Evolutionary conservation across 2,329 filamentous ascomycete species (phyloP), one percentile per base, ranked within the genome.

Genomic region (Botrytis cinerea): DNA sequence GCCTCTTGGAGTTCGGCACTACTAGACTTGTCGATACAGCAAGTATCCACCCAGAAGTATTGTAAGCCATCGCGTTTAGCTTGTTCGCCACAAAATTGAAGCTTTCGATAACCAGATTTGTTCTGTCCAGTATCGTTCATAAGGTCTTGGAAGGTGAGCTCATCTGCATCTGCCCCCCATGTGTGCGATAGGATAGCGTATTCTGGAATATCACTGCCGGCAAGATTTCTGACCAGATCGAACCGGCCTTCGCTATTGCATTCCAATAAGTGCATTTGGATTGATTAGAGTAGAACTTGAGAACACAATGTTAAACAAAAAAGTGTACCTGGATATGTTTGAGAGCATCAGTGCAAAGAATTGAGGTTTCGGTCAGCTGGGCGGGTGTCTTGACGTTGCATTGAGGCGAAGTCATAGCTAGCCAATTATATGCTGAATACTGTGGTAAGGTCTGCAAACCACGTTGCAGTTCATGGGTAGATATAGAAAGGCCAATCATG

Each of bases 151-250:
- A 75, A 76, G 22, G 63, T 77, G 22, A 76, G 73, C 54, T 77
- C 75, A 18, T 74, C 74, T 38, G 14, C 48, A 62, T 76, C 73
- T 28, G 59, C 46, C 72, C 73, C 77, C 78, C 77, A 80, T 64
- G 67, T 79, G 61, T 80, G 76, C 18, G 76, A 79, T 66, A 80
- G 77, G 45, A 79, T 80, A 32, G 76, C 77, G 76, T 80, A 79
- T 10, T 70, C 16, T 57, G 78, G 77, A 62, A 75, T 72, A 2
- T 75, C 35, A 6, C 71, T 60, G 48, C 45, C 67, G 72, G 72
- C 60, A 43, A 77, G 28, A 46, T 68, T 32, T 28, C 64, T 32
- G 25, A 68, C 62, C 6, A 77, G 61, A 67, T 68, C 71, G 48
- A 77, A 28, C 57, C 67, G 64, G 43, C 73, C 75, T 57, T 59